Percentiles rank a stretch among this genome's conserved stretches.
phyloP scores from a whole-genome alignment of 805 yeast species.

The Metschnikowia anglica region DNA sequence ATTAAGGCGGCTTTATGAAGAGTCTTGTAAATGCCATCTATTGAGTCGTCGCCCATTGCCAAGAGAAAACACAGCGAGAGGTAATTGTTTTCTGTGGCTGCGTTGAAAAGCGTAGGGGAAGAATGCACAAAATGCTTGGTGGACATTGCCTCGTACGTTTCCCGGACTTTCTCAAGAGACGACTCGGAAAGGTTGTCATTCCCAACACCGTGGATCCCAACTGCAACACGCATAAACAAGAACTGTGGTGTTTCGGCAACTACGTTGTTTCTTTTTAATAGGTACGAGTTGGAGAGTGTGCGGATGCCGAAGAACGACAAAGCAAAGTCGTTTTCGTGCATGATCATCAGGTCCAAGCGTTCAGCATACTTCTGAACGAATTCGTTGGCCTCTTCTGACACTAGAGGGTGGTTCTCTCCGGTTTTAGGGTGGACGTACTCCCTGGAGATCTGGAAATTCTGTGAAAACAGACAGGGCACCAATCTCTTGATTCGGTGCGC shows the following conservation, averaged over 20 bases:
- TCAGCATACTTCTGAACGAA: slow-evolving; percentile 64
- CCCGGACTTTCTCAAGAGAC: slow-evolving; percentile 45
- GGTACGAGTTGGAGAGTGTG: slow-evolving; percentile 86
- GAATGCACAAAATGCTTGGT: slow-evolving; percentile 87
- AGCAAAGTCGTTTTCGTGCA: slow-evolving; percentile 72
- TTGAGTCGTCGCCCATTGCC: slow-evolving; percentile 91
- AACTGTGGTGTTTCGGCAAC: slow-evolving; percentile 93
- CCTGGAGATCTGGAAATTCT: slow-evolving; percentile 23
- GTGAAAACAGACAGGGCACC: slow-evolving; percentile 25
- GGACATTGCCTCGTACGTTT: slow-evolving; percentile 88
- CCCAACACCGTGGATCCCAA: slow-evolving; percentile 81
- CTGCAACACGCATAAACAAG: slow-evolving; percentile 83
- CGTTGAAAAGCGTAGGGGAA: slow-evolving; percentile 90
- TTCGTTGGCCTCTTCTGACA: slow-evolving; percentile 63
- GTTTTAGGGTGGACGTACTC: slow-evolving; percentile 14
- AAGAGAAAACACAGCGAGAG: slow-evolving; percentile 91
- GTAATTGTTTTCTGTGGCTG: slow-evolving; percentile 83
- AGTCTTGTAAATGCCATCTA: slow-evolving; percentile 92
- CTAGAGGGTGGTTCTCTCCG: slow-evolving; percentile 48
- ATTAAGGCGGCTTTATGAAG: slow-evolving; percentile 85
- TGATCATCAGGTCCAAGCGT: slow-evolving; percentile 69
- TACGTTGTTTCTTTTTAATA: slow-evolving; percentile 50
- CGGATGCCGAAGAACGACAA: slow-evolving; percentile 87
- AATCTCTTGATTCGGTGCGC: slow-evolving; percentile 28
- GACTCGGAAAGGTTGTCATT: slow-evolving; percentile 36